Evolutionary conservation across 352 stramenopile species (phyloP).

Genomic region (Globisporangium yorkense): DNA sequence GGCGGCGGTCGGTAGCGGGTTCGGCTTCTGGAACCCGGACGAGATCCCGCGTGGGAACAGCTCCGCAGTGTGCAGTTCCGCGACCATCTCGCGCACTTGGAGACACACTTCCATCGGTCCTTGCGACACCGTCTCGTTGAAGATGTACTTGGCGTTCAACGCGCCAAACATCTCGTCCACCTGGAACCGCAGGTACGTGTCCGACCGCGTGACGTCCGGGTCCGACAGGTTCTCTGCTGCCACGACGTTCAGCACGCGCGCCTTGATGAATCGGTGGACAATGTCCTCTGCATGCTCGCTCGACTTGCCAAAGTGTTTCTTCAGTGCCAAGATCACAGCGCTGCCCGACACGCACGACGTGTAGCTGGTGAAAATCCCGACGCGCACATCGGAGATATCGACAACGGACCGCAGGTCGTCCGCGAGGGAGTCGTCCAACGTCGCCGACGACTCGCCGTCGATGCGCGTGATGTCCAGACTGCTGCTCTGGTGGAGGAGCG

Average conservation of each 20-base stretch:
- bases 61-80: slow-evolving; percentile 55
- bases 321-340: slow-evolving; percentile 43
- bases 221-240: slow-evolving; percentile 40
- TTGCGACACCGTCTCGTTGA: slow-evolving; percentile 32
- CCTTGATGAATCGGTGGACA: slow-evolving; percentile 36
- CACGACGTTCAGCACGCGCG: slow-evolving; percentile 44
- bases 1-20: slow-evolving; percentile 13
- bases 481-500: slow-evolving; percentile 24
- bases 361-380: slow-evolving; percentile 72
- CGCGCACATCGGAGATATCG: slow-evolving; percentile 48
- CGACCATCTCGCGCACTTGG: slow-evolving; percentile 51
- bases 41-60: slow-evolving; percentile 68
- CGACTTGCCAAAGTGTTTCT: slow-evolving; percentile 54
- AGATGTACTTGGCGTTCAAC: slow-evolving; percentile 79
- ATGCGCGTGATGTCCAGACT: slow-evolving; percentile 33
- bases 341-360: slow-evolving; percentile 48
- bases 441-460: slow-evolving; percentile 24
- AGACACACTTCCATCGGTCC: slow-evolving; percentile 70
- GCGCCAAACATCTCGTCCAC: slow-evolving; percentile 78
- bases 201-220: slow-evolving; percentile 36
- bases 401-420: slow-evolving; percentile 60
- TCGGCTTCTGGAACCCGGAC: slow-evolving; percentile 49
- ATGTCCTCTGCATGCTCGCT: slow-evolving; percentile 34
- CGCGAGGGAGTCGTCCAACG: slow-evolving; percentile 51
- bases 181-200: slow-evolving; percentile 79